These are phyloP conservation scores for Pelagophyceae sp. DNA, from an alignment of 352 stramenopile species.

Conservation along the genomic window DNA sequence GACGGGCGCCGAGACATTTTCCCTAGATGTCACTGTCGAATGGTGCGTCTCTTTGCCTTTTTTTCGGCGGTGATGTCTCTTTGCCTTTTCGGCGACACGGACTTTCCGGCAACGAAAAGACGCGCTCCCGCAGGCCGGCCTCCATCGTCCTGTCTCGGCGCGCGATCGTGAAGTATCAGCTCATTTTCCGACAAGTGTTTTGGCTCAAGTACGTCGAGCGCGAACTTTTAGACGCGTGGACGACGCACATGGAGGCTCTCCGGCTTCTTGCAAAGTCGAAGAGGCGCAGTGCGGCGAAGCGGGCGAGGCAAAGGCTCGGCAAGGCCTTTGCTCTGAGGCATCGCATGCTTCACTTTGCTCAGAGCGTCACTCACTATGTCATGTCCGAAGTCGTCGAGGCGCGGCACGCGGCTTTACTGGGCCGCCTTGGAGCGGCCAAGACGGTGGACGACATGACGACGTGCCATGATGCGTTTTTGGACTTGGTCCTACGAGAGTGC, in stretches of 20 bases:
- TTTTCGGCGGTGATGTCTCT: too few relatives aligned
- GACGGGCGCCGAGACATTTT: constrained; percentile 87
- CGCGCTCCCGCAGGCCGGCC: too few relatives aligned
- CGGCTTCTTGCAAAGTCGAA: neutral
- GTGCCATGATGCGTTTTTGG: constrained; percentile 85
- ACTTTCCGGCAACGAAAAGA: too few relatives aligned
- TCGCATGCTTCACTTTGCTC: constrained; percentile 98
- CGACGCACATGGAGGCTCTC: constrained; percentile 79
- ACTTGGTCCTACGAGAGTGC: constrained; percentile 90
- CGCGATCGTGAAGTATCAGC: constrained; percentile 91
- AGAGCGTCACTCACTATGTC: constrained; percentile 97
- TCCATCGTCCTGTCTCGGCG: constrained; percentile 90
- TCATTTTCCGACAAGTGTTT: constrained; percentile 97
- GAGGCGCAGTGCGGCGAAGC: neutral
- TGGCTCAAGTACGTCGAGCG: constrained; percentile 97
- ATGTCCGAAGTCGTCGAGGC: constrained; percentile 92
- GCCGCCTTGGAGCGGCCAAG: constrained; percentile 51
- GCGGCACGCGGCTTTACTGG: constrained; percentile 76
- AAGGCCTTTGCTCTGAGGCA: constrained; percentile 86
- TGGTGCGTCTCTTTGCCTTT: too few relatives aligned
- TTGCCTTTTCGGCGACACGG: too few relatives aligned
- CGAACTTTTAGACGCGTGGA: constrained; percentile 84
- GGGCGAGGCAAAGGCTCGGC: constrained; percentile 62
- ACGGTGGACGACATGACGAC: constrained; percentile 89
- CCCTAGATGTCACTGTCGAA: constrained; percentile 86